Evolutionary conservation across 257 asterid species (phyloP).

Genomic region (Solanum lycopersicoides): DNA sequence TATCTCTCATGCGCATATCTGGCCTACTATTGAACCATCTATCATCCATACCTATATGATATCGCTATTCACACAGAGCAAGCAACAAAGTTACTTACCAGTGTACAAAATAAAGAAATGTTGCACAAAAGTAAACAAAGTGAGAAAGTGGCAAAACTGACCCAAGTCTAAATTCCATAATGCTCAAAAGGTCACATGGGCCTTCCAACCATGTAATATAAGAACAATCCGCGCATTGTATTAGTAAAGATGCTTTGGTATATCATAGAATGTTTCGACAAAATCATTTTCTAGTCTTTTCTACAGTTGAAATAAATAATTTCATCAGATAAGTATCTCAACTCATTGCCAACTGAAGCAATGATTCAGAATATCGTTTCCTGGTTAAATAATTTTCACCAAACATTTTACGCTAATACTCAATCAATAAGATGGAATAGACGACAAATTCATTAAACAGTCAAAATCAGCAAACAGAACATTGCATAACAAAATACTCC

Average conservation of each 20-base stretch:
- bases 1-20: slow-evolving; percentile 46
- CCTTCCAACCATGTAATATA: neutral
- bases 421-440: neutral
- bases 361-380: neutral
- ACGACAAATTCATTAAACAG: neutral
- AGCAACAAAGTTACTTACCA: neutral
- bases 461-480: neutral
- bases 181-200: too few species aligned
- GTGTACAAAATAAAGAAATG: neutral
- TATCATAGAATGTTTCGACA: neutral
- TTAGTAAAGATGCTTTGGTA: neutral
- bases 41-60: slow-evolving; percentile 42
- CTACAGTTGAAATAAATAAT: neutral
- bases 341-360: neutral
- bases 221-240: neutral
- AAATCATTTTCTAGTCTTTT: neutral
- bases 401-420: neutral
- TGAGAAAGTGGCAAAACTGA: neutral
- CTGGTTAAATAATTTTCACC: neutral
- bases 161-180: neutral
- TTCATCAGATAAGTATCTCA: neutral
- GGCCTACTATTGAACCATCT: slow-evolving; percentile 54
- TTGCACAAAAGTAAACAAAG: neutral
- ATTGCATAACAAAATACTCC: neutral
- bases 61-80: neutral